Conservation (phyloP, 345 rosid species). For the Sisymbrium irio region DNA sequence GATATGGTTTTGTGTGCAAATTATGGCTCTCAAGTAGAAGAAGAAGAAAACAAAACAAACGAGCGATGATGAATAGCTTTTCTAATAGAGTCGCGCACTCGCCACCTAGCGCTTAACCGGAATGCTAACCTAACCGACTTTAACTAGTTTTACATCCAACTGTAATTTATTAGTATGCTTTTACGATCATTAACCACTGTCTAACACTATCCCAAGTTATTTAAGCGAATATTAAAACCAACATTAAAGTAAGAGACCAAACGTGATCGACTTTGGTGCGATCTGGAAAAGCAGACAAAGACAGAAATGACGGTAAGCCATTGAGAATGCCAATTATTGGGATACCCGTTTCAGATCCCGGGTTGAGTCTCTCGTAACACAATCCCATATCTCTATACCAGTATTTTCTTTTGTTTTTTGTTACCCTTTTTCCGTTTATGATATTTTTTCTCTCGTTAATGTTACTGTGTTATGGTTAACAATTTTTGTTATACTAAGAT, state of each 20-base stretch:
- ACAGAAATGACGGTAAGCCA: slow-evolving; percentile 2
- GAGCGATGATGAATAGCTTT: slow-evolving; percentile 6
- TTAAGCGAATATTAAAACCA: neutral
- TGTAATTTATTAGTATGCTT: neutral
- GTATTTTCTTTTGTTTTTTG: no score
- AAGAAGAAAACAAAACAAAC: slow-evolving; percentile 6
- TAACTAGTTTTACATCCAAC: neutral
- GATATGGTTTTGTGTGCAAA: neutral
- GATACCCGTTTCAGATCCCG: slow-evolving; percentile 9
- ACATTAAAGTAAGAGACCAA: neutral
- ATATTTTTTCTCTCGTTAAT: no score
- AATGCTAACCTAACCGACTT: slow-evolving; percentile 6
- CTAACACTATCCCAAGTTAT: neutral
- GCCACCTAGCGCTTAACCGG: neutral
- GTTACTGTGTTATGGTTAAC: no score
- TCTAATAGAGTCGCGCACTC: neutral
- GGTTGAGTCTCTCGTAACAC: no score
- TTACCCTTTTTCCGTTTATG: no score
- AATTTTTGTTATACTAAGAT: no score
- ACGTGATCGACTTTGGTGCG: no score
- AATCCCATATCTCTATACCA: no score
- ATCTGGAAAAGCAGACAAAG: neutral
- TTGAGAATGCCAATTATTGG: neutral
- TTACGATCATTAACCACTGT: no score
- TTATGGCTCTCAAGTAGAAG: neutral